Evolutionary conservation across 306 rosid genomes (phyloP), one percentile per base, ranked within the genome.

Genomic region (Cucurbita ficifolia): DNA sequence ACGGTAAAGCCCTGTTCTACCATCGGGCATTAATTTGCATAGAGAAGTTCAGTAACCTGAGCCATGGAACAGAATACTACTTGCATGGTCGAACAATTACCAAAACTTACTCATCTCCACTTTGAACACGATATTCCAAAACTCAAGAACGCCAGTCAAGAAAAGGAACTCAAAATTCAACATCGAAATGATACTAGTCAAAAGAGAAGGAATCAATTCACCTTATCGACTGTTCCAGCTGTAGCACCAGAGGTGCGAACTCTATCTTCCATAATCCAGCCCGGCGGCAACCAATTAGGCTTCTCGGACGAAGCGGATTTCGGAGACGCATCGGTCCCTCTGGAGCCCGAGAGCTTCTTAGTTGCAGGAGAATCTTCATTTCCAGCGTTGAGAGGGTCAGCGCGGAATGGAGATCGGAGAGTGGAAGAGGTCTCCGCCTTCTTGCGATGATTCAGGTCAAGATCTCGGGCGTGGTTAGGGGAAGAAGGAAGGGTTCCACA

Each of bases 201-300:
- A 2, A 21, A 58, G 22, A 22, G 38, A 67, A 22, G 10, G 46
- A 70, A 33, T 1, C 29, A 50, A 10, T 81, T 78, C 43, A 86
- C 90, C 88, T 62, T 84, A 64, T 86, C 90, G 13, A 55, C 69
- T 1, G 68, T 22, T 58, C 90, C 90, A 29, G 90, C 90, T 1
- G 88, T 79, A 24, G 81, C 85, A 72, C 90, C 90, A 11, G 88
- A 79, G 84, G n/a, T 19, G 77, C 90, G 84, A 8, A 86, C 88
- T 80, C 72, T 86, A 43, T 76, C 81, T 57, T 82, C 82, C 2
- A 80, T 68, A 0, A 56, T 7, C 90, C 90, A 86, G 43, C 83
- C 83, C 7, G 53, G 13, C 8, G 90, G 90, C 70, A 86, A 73
- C 90, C 90, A 86, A 70, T 59, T 72, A 38, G 79, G 71, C 51